Conservation (phyloP, 2,329 filamentous ascomycete genomes). For the Aspergillus puulaauensis region DNA sequence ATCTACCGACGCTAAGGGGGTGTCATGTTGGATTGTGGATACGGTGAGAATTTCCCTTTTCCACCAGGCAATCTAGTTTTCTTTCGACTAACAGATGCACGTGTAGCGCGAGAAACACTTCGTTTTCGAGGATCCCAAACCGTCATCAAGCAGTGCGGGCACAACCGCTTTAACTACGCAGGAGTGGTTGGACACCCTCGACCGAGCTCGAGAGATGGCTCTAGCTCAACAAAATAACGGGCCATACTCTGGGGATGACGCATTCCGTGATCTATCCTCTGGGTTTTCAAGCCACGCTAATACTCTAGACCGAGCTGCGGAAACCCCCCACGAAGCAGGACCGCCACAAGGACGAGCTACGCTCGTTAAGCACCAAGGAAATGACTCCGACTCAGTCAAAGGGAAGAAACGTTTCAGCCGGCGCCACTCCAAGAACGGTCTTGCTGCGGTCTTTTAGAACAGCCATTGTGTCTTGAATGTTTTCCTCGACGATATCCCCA, state of each 20-base stretch:
- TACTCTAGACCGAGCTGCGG: constrained; percentile 43
- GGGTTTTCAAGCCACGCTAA: constrained; percentile 66
- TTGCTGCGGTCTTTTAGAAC: constrained; percentile 76
- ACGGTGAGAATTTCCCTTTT: constrained; percentile 65
- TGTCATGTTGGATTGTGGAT: constrained; percentile 86
- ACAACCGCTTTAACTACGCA: constrained; percentile 69
- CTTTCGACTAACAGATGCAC: constrained; percentile 25
- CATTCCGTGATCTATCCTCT: constrained; percentile 68
- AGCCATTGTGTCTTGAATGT: constrained; percentile 40
- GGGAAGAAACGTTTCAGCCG: constrained; percentile 76
- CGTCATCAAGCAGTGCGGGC: constrained; percentile 62
- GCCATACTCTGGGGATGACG: constrained; percentile 68
- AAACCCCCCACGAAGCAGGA: constrained; percentile 37
- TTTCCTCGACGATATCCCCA: constrained; percentile 56
- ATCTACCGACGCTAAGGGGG: constrained; percentile 80
- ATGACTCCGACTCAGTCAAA: constrained; percentile 56
- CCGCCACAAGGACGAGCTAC: constrained; percentile 45
- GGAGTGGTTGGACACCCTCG: constrained; percentile 89
- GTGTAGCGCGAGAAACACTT: constrained; percentile 80
- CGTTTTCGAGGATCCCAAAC: constrained; percentile 90
- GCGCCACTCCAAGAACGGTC: constrained; percentile 89
- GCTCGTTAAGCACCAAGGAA: constrained; percentile 43
- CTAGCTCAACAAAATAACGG: constrained; percentile 68
- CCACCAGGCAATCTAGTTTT: not conserved
- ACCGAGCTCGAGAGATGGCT: constrained; percentile 82